Conservation (phyloP, 352 stramenopile species). For the Pythium volutum region DNA sequence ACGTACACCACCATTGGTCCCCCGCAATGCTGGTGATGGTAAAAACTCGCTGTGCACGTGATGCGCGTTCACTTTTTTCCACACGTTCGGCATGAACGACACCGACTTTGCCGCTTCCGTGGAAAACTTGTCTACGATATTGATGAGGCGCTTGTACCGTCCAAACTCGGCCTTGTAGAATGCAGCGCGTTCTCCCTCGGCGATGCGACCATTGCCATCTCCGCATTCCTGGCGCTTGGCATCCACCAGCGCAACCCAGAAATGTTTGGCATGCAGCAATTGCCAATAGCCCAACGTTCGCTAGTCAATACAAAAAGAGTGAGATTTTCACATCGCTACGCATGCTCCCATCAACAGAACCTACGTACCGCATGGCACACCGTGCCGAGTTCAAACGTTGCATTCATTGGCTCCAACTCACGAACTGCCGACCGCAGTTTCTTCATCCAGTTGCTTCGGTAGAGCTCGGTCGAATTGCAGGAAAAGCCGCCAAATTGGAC, state of each 20-base stretch:
- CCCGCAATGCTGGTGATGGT: slow-evolving; percentile 7
- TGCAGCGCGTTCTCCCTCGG: slow-evolving; percentile 29
- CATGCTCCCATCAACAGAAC: too few species aligned
- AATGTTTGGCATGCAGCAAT: slow-evolving; percentile 76
- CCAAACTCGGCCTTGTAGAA: slow-evolving; percentile 71
- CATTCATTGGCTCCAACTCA: slow-evolving; percentile 28
- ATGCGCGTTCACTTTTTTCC: slow-evolving; percentile 50
- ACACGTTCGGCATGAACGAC: slow-evolving; percentile 54
- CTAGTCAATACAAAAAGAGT: slow-evolving; percentile 26
- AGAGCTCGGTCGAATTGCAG: slow-evolving; percentile 65
- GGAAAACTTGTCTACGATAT: slow-evolving; percentile 63
- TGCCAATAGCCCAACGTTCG: slow-evolving; percentile 77
- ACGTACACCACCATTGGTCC: slow-evolving; percentile 19
- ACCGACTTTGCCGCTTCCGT: slow-evolving; percentile 41
- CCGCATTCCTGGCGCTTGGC: slow-evolving; percentile 45
- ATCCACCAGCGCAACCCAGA: slow-evolving; percentile 73
- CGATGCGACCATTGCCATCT: slow-evolving; percentile 44
- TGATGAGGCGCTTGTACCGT: slow-evolving; percentile 66
- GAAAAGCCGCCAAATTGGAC: slow-evolving; percentile 57
- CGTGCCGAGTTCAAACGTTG: slow-evolving; percentile 70
- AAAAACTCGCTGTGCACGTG: slow-evolving; percentile 54
- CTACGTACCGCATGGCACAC: slow-evolving; percentile 72
- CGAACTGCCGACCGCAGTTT: slow-evolving; percentile 40
- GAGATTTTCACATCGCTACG: too few species aligned
- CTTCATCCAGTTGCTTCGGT: slow-evolving; percentile 62